Conservation (phyloP, 768 basidiomycete genomes). For the Xerocomellus chrysenteron region DNA sequence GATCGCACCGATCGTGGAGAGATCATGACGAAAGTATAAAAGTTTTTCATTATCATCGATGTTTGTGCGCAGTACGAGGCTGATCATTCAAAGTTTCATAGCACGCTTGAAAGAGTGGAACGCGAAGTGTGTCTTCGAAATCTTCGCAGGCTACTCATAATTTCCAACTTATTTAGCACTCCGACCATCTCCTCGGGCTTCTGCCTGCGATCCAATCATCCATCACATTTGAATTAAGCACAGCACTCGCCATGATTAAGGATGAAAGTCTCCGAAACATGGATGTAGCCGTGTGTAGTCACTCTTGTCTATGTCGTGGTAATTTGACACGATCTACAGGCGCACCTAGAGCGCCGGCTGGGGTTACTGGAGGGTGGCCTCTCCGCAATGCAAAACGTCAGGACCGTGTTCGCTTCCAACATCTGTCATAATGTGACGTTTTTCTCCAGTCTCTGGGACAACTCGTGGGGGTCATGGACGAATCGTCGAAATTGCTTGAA, state of each 20-base stretch:
- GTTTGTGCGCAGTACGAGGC: background rate
- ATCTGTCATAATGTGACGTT: slow-evolving; percentile 16
- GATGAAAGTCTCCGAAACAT: slow-evolving; percentile 30
- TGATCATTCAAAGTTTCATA: slow-evolving; percentile 25
- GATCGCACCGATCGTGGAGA: slow-evolving; percentile 20
- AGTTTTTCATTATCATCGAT: background rate
- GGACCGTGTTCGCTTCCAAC: slow-evolving; percentile 8
- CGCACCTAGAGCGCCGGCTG: slow-evolving; percentile 31
- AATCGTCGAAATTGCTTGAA: slow-evolving; percentile 32
- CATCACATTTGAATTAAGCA: slow-evolving; percentile 22
- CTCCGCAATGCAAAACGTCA: slow-evolving; percentile 33
- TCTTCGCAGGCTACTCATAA: background rate
- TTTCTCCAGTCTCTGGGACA: slow-evolving; percentile 20
- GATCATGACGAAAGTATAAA: slow-evolving; percentile 24
- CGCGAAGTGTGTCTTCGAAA: slow-evolving; percentile 20
- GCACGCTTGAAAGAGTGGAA: slow-evolving; percentile 23
- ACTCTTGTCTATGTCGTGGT: background rate
- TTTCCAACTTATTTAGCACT: slow-evolving; percentile 20
- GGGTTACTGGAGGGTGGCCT: slow-evolving; percentile 25
- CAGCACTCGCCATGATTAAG: slow-evolving; percentile 27
- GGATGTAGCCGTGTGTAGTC: slow-evolving; percentile 22
- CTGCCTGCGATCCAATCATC: slow-evolving; percentile 24
- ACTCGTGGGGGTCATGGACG: slow-evolving; percentile 13
- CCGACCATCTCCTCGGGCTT: slow-evolving; percentile 26
- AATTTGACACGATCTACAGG: slow-evolving; percentile 22